Evolutionary conservation across 2,329 filamentous ascomycete species (phyloP), one percentile per base, ranked within the genome.

Genomic region (Ophiocordyceps australis): DNA sequence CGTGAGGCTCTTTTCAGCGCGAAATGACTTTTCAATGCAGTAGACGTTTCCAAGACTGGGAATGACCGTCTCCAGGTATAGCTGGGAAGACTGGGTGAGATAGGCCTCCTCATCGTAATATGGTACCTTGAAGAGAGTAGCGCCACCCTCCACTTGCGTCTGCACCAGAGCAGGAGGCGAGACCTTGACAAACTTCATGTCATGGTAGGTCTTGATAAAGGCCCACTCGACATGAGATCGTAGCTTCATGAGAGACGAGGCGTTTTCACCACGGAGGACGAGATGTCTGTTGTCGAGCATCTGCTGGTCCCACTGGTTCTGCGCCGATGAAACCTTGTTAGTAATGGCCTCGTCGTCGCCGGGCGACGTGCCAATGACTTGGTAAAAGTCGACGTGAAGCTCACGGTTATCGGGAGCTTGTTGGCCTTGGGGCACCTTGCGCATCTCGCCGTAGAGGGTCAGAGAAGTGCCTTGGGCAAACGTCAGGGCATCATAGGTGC

Each of bases 11-110:
- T 94, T 94, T 55, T 98, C 89, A 10, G 89, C 89, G 33, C 89
- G 85, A 74, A 98, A 98, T 3, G 86, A 95, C 52, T 93, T 93
- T 54, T 93, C 85, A 42, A 98, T 86, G 49, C 86, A 95, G 66
- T 91, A 98, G 27, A 94, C 83, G 47, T 94, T 81, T 39, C 89
- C 89, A 42, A 95, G 65, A 26, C 77, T 81, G 9, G 86, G 82
- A 17, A 98, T 61, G 37, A 76, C 82, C 17, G 89, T 98, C 62
- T 98, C 89, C 31, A 98, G 77, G 55, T 98, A 98, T 28, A 98
- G 71, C 55, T 98, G 89, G 18, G 81, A 92, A 4, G 85, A 94
- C 56, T 98, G 89, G 4, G 89, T 95, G 34, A 98, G 71, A 59
- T 85, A 98, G 31, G 89, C 79, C 39, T 75, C 68, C 53, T 94